Percentiles rank a stretch among this genome's conserved stretches.
phyloP scores from a whole-genome alignment of 1,284 basidiomycete species.

The Bondarzewia mesenterica region DNA sequence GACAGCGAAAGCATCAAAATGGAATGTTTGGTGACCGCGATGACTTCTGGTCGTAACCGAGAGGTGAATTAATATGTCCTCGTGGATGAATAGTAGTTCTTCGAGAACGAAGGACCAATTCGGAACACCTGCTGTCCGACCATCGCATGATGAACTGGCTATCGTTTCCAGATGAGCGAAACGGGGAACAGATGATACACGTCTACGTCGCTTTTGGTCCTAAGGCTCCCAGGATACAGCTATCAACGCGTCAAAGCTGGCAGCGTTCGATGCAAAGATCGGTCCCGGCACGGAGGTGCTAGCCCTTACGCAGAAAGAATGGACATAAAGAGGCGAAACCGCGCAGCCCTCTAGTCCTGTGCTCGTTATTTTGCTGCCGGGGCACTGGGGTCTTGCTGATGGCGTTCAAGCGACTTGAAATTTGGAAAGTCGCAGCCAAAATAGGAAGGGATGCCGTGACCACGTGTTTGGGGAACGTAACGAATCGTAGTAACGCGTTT shows the following conservation, averaged over 20 bases:
- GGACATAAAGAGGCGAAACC: background rate
- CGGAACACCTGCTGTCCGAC: background rate
- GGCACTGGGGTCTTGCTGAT: too few species aligned
- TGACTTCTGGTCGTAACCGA: background rate
- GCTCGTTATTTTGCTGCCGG: too few species aligned
- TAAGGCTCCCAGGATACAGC: background rate
- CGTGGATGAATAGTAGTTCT: background rate
- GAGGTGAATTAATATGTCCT: background rate
- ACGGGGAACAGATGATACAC: background rate
- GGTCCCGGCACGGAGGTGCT: too few species aligned
- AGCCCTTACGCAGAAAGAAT: background rate
- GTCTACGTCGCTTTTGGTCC: background rate
- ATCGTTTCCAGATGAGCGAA: background rate
- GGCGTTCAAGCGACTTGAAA: too few species aligned
- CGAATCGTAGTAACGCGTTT: too few species aligned
- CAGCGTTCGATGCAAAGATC: background rate
- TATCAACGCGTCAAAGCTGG: background rate
- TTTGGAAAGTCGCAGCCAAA: too few species aligned
- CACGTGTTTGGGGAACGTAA: too few species aligned
- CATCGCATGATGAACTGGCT: constrained; percentile 4
- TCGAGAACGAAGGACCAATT: background rate
- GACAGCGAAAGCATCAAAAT: background rate
- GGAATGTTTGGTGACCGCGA: background rate
- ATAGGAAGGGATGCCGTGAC: too few species aligned
- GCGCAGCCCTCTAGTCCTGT: too few species aligned